Base-by-base conservation (phyloP, 495 filamentous ascomycete genomes). In the Aspergillus olivimuriae region DNA sequence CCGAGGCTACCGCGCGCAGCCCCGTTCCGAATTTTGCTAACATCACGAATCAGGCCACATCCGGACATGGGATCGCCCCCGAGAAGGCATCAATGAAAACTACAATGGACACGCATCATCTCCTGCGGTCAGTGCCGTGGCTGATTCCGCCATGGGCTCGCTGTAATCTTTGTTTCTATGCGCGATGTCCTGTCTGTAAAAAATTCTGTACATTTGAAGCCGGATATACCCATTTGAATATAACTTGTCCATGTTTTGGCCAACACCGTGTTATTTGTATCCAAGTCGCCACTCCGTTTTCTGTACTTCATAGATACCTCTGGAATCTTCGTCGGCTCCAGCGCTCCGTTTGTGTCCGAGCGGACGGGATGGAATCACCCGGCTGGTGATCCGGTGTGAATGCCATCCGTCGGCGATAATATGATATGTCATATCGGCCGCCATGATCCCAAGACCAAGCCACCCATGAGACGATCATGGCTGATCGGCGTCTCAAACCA, bases 11-110 rank as follows among this genome's bases (percentile, higher is more conserved):
- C 28, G 23, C 21, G 41, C 28, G 45, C n/a, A n/a, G 15, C 2
- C n/a, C 32, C 15, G 40, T 37, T 43, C 42, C 39, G 59, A 53
- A 48, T 34, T 23, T 14, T 34, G 35, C 21, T 32, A 7, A 43
- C 14, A 38, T n/a, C 7, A 16, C 14, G 55, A 36, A 47, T 46
- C 44, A 90, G 89, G 89, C 14, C 90, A 95, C 63, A 81, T 95
- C 53, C 80, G 86, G 45, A 90, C 87, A 20, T 96, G 88, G 88
- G 77, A 83, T 52, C 78, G 89, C 31, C 90, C 89, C 11, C 74
- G 70, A 44, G 82, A 86, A 61, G 73, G 68, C 42, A 67, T 73
- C 24, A 52, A 55, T 38, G 57, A 60, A 9, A 53, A 47, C 21
- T 56, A 60, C 31, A 38, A 52, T 21, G 51, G 30, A 39, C 37